Evolutionary conservation across 768 basidiomycete species (phyloP), one percentile per base, ranked within the genome.

Genomic region (Phylloporus sp.): DNA sequence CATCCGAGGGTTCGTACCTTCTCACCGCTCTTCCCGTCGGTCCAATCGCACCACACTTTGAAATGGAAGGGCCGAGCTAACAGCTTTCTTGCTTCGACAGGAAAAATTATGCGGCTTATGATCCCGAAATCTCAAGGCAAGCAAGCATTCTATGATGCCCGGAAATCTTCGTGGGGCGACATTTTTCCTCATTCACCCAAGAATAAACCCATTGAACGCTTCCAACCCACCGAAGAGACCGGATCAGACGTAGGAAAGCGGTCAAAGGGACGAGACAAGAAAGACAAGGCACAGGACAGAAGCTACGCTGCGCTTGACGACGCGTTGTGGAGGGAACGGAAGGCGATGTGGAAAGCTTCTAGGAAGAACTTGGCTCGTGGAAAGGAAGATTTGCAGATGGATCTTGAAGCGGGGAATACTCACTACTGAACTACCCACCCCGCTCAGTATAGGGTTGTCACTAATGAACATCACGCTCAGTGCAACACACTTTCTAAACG

Each of bases 71-170:
- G 40, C 28, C 36, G 12, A 6, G n/a, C 47, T 52, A 28, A 49
- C 42, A n/a, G 39, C 45, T 31, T 34, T 46, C 49, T 32, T 39
- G 28, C 41, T 34, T 42, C 35, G 1, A 46, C 61, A 97, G 95
- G 89, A 28, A 85, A 90, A 70, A 87, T 98, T 42, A 88, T 94
- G 80, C 85, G 95, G 6, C 73, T 95, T 69, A 95, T 88, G 5
- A 84, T 95, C 34, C 90, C 95, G 0, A 93, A 84, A 59, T 95
- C 91, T 2, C 94, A 95, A 71, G 94, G 94, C n/a, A 95, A 92
- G 67, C 94, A 97, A 61, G 79, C 82, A 0, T 99, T 84, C 65
- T 93, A 97, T 64, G 97, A 98, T 66, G 94, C 95, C 3, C 84
- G 95, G 31, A 97, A 98, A 72, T 85, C 90, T 0, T 71, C 70